Evolutionary conservation across 129 eudicot genomes (phyloP).

Genomic region (Saussurea involucrata): DNA sequence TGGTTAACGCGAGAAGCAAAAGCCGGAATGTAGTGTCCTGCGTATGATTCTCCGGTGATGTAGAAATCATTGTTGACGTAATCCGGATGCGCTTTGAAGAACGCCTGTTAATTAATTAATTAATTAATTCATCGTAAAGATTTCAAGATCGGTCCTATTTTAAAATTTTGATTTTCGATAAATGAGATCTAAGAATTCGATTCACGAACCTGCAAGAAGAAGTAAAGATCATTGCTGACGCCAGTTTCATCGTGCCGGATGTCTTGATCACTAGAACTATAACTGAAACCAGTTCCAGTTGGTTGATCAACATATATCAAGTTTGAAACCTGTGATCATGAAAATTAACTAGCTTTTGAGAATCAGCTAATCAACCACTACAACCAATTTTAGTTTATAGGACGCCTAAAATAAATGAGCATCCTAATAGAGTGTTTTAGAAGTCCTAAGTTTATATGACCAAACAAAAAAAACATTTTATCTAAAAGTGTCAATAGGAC

Average conservation of each 20-base stretch:
- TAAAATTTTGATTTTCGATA: neutral
- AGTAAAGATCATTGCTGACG: conserved; percentile 69
- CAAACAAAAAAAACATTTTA: no score
- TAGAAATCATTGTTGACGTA: conserved; percentile 70
- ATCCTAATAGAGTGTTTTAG: no score
- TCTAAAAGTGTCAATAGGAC: no score
- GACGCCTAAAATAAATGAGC: neutral
- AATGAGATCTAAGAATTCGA: neutral
- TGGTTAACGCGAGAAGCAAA: conserved; percentile 63
- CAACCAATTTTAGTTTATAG: neutral
- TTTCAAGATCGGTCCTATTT: neutral
- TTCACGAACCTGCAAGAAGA: conserved; percentile 73
- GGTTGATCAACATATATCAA: conserved; percentile 94
- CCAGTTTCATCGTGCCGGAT: conserved; percentile 55
- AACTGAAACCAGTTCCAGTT: conserved; percentile 93
- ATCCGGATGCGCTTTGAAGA: conserved; percentile 67
- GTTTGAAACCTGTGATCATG: conserved; percentile 63
- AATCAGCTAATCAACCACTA: neutral
- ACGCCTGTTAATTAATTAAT: conserved; percentile 70
- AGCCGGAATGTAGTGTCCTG: conserved; percentile 95
- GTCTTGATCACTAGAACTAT: conserved; percentile 48
- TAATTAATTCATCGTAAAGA: neutral
- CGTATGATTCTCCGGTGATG: conserved; percentile 96
- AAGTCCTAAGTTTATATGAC: no score
- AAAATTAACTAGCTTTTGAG: neutral